Percentiles rank a stretch among this genome's conserved stretches.
Evolutionary conservation across 148 eudicot species (phyloP).

Genomic region (Tetragonia tetragonoides): DNA sequence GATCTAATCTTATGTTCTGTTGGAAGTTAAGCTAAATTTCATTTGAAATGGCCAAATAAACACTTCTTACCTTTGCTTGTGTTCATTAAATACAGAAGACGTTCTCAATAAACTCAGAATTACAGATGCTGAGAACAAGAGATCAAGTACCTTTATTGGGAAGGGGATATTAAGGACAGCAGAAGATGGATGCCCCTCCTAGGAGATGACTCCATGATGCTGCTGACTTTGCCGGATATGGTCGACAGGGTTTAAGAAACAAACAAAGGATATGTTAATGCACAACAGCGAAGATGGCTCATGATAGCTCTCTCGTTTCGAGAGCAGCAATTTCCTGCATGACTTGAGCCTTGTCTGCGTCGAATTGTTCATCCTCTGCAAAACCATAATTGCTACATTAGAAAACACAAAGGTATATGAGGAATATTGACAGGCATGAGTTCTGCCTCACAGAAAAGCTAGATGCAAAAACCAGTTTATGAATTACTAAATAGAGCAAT

Average conservation of each 20-base stretch:
- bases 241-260: constrained; percentile 9
- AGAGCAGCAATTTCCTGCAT: constrained; percentile 46
- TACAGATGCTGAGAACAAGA: constrained; percentile 16
- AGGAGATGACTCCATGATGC: neutral
- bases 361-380: constrained; percentile 49
- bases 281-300: constrained; percentile 17
- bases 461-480: neutral
- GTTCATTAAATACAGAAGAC: constrained; percentile 10
- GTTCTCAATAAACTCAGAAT: constrained; percentile 23
- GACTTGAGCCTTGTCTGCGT: constrained; percentile 43
- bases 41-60: constrained; percentile 2
- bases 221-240: neutral
- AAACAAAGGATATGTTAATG: constrained; percentile 6
- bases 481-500: neutral
- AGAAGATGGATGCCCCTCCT: neutral
- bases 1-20: neutral
- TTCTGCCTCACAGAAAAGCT: too few species aligned
- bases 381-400: constrained; percentile 1
- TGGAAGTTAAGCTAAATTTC: neutral
- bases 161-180: neutral
- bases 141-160: neutral
- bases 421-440: neutral
- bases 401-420: neutral
- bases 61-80: constrained; percentile 15
- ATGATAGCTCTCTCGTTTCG: constrained; percentile 36